These are phyloP conservation scores for Pseudogymnoascus destructans DNA, from an alignment of 2,329 filamentous ascomycete genomes.

Conservation along the genomic window DNA sequence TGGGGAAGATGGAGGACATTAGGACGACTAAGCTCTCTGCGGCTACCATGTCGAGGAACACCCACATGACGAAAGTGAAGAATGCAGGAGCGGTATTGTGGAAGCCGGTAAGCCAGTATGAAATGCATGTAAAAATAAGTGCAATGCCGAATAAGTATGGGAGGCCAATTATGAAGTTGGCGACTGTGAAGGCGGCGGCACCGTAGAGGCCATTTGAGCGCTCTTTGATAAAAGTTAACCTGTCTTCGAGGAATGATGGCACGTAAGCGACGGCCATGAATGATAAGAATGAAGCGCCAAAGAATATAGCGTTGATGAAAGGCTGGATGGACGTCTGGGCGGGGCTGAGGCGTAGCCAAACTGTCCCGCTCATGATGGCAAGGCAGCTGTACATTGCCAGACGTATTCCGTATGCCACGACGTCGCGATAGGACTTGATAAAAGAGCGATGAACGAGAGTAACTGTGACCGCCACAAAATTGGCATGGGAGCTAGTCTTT, in stretches of 20 bases:
- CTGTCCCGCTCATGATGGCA: constrained; percentile 77
- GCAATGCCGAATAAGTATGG: constrained; percentile 69
- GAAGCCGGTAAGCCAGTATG: constrained; percentile 74
- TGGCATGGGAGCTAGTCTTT: background rate
- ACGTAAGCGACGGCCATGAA: constrained; percentile 81
- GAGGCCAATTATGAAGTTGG: constrained; percentile 72
- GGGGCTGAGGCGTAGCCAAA: constrained; percentile 61
- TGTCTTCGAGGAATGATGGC: constrained; percentile 70
- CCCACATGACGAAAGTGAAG: constrained; percentile 68
- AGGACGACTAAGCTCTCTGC: constrained; percentile 78
- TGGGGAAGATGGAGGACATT: constrained; percentile 57
- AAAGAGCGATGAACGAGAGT: constrained; percentile 66
- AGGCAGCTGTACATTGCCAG: constrained; percentile 70
- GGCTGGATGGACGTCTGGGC: constrained; percentile 64
- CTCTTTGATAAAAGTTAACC: constrained; percentile 60
- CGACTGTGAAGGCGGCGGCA: constrained; percentile 55
- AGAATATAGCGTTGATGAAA: constrained; percentile 72
- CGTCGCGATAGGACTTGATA: constrained; percentile 72
- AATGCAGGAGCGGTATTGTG: constrained; percentile 51
- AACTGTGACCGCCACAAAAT: constrained; percentile 33
- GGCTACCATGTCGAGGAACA: constrained; percentile 72
- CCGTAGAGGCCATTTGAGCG: constrained; percentile 72
- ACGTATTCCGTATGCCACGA: constrained; percentile 72
- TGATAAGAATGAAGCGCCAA: constrained; percentile 61
- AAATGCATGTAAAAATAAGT: constrained; percentile 59